phyloP scores from a whole-genome alignment of 352 stramenopile genomes.

The Ophiocytium majus region DNA sequence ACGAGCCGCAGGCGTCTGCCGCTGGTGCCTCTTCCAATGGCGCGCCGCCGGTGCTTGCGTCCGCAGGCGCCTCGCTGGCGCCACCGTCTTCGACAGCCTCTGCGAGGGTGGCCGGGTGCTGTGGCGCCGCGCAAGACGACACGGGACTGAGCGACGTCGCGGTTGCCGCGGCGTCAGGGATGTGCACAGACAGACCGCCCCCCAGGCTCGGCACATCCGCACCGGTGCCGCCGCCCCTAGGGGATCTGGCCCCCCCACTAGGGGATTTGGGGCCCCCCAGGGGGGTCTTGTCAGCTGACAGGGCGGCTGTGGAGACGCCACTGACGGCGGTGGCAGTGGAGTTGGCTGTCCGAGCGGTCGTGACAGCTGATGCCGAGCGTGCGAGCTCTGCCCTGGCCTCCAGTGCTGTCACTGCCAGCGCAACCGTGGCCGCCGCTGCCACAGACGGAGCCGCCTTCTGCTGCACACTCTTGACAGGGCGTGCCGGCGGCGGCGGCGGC shows the following conservation, averaged over 20 bases:
- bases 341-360: not conserved
- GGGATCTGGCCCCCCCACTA: not conserved
- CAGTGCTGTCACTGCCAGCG: too few species aligned
- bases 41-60: not conserved
- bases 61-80: not conserved
- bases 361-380: too few species aligned
- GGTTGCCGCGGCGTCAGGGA: not conserved
- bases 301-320: not conserved
- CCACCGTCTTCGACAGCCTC: not conserved
- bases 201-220: not conserved
- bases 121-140: not conserved
- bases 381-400: too few species aligned
- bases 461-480: too few species aligned
- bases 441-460: too few species aligned
- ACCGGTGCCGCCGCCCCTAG: not conserved
- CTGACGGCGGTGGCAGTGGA: not conserved
- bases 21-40: too few species aligned
- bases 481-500: too few species aligned
- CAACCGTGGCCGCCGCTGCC: not conserved
- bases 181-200: not conserved
- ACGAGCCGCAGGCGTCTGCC: not conserved
- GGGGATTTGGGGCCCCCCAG: not conserved
- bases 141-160: not conserved
- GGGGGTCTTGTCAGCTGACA: too few species aligned
- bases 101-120: not conserved